Evolutionary conservation across 106 monocot species (phyloP).

Genomic region (Acorus calamus): DNA sequence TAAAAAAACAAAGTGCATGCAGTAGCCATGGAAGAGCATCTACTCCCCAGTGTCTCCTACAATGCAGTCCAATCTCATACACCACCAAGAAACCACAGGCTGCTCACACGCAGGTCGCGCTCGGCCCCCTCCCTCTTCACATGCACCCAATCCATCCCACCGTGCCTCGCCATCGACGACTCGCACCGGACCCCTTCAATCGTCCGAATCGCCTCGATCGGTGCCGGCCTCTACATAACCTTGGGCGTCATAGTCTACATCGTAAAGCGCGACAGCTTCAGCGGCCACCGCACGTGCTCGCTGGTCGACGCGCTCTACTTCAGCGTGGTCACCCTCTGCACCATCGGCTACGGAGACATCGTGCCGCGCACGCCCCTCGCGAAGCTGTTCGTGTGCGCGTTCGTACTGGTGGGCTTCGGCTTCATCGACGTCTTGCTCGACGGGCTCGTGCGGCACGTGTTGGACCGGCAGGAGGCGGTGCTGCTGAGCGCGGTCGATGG

Average conservation of each 20-base stretch:
- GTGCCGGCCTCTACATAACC: constrained; percentile 7
- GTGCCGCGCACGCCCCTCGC: constrained; percentile 11
- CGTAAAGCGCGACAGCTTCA: constrained; percentile 5
- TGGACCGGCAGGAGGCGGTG: constrained; percentile 24
- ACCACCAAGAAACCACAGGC: no score
- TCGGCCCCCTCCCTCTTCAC: constrained; percentile 23
- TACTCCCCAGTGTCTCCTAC: no score
- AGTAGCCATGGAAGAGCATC: no score
- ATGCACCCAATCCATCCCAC: neutral
- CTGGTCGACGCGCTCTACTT: constrained; percentile 30
- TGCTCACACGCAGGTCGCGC: neutral
- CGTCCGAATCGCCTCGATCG: constrained; percentile 12
- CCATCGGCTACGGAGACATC: constrained; percentile 27
- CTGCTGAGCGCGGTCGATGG: constrained; percentile 16
- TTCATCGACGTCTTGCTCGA: constrained; percentile 24
- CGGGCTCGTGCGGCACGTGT: constrained; percentile 17
- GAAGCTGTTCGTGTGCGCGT: constrained; percentile 15
- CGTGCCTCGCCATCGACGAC: neutral
- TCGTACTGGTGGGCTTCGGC: constrained; percentile 18
- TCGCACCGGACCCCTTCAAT: neutral
- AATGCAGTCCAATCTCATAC: no score
- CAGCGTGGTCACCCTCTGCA: constrained; percentile 16
- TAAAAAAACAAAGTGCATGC: no score
- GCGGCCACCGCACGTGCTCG: constrained; percentile 1
- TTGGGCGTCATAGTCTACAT: constrained; percentile 14